phyloP scores from a whole-genome alignment of 257 asterid species.

The Salvia splendens region DNA sequence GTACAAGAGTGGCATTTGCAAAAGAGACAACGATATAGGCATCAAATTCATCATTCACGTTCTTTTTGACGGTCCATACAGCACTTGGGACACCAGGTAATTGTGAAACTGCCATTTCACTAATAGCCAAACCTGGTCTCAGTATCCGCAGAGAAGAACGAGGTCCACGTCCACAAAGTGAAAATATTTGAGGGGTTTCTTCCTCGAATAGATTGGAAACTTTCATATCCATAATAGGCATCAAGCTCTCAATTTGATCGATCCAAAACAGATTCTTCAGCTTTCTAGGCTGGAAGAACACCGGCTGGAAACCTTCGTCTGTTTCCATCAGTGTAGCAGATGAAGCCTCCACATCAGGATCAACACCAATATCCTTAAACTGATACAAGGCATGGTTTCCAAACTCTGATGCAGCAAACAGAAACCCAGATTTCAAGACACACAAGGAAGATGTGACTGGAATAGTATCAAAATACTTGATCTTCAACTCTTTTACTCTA shows the following conservation, averaged over 20 bases:
- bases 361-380: slow-evolving; percentile 94
- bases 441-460: slow-evolving; percentile 93
- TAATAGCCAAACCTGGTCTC: slow-evolving; percentile 96
- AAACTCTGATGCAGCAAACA: slow-evolving; percentile 97
- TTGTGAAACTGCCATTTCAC: slow-evolving; percentile 99
- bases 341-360: slow-evolving; percentile 94
- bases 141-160: slow-evolving; percentile 84
- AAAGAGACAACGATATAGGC: slow-evolving; percentile 97
- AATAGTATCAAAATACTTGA: slow-evolving; percentile 91
- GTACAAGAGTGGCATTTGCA: slow-evolving; percentile 98
- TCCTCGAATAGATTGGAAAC: slow-evolving; percentile 84
- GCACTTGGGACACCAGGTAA: slow-evolving; percentile 99
- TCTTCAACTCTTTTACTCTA: slow-evolving; percentile 83
- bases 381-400: slow-evolving; percentile 98
- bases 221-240: slow-evolving; percentile 97
- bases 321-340: slow-evolving; percentile 95
- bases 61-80: slow-evolving; percentile 97
- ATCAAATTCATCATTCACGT: slow-evolving; percentile 90
- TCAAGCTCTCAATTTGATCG: slow-evolving; percentile 91
- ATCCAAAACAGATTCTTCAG: slow-evolving; percentile 90
- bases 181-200: slow-evolving; percentile 91
- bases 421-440: slow-evolving; percentile 93
- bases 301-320: slow-evolving; percentile 97
- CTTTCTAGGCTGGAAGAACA: slow-evolving; percentile 93
- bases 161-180: slow-evolving; percentile 98